Evolutionary conservation across 1,284 basidiomycete genomes (phyloP).

Genomic region (Ganoderma boninense): DNA sequence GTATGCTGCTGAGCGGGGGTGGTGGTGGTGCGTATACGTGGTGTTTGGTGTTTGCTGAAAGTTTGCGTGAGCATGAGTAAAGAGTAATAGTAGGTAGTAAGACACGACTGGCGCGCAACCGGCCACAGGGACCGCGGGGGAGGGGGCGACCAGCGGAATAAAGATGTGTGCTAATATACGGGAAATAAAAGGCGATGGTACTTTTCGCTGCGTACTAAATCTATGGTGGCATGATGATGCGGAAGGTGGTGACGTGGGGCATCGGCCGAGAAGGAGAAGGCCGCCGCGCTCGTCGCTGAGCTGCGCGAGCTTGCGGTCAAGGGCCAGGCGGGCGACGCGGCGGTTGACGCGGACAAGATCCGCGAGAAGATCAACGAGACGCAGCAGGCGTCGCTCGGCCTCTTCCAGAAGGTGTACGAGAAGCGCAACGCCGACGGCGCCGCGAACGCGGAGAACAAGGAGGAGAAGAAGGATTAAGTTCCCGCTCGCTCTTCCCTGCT

Average conservation of each 20-base stretch:
- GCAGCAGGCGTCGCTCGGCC: slow-evolving; percentile 95
- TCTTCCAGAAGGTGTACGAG: slow-evolving; percentile 99
- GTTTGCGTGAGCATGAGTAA: neutral
- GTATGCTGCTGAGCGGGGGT: neutral
- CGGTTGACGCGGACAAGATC: slow-evolving; percentile 87
- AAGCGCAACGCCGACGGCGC: slow-evolving; percentile 81
- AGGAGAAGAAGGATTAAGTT: slow-evolving; percentile 78
- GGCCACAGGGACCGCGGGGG: neutral
- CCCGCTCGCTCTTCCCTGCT: slow-evolving; percentile 27
- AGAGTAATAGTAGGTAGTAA: neutral
- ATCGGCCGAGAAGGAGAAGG: slow-evolving; percentile 58
- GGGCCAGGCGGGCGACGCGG: slow-evolving; percentile 88
- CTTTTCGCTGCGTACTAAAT: slow-evolving; percentile 37
- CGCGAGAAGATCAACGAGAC: slow-evolving; percentile 95
- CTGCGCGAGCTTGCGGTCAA: slow-evolving; percentile 91
- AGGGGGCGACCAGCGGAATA: neutral
- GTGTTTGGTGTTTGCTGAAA: neutral
- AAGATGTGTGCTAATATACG: slow-evolving; percentile 32
- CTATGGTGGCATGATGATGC: slow-evolving; percentile 27
- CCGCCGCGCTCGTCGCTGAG: slow-evolving; percentile 86
- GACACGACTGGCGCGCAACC: neutral
- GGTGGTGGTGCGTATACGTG: neutral
- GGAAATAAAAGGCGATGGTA: slow-evolving; percentile 38
- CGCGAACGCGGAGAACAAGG: slow-evolving; percentile 57
- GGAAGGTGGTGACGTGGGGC: slow-evolving; percentile 3